These are phyloP conservation scores for Penicillium sp. DNA, from an alignment of 2,329 filamentous ascomycete species.

Conservation along the genomic window DNA sequence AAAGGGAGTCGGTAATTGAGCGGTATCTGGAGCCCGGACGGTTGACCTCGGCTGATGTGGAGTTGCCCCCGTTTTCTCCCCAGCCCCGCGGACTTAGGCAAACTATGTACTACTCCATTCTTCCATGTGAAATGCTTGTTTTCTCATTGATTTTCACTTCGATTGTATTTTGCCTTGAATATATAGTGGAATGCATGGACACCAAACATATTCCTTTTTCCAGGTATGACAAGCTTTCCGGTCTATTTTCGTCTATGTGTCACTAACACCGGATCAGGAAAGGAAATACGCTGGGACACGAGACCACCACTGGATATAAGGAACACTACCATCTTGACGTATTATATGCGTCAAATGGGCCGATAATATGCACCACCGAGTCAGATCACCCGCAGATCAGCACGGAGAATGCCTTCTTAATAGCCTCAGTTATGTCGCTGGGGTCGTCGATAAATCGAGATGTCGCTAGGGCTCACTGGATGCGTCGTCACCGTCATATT, in stretches of 20 bases:
- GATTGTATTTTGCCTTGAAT: neutral
- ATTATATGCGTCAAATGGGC: neutral
- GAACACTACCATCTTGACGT: neutral
- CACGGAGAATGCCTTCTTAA: slow-evolving; percentile 4
- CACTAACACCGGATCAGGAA: neutral
- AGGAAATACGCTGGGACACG: neutral
- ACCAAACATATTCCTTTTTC: no score
- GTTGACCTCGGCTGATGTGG: slow-evolving; percentile 22
- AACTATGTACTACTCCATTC: neutral
- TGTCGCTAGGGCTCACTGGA: slow-evolving; percentile 5
- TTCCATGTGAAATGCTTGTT: slow-evolving; percentile 13
- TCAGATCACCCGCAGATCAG: slow-evolving; percentile 16
- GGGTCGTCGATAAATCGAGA: neutral
- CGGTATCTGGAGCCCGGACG: slow-evolving; percentile 17
- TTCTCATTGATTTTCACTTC: neutral
- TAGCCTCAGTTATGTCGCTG: neutral
- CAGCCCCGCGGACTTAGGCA: neutral
- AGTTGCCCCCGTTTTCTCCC: slow-evolving; percentile 1
- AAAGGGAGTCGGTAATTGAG: slow-evolving; percentile 21
- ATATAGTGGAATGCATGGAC: neutral
- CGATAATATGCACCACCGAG: slow-evolving; percentile 8
- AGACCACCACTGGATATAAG: neutral
- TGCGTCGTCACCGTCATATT: slow-evolving; percentile 6
- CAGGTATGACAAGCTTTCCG: slow-evolving; percentile 1
- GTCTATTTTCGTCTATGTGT: slow-evolving; percentile 5